Base-by-base conservation (phyloP, 495 filamentous ascomycete species). In the Xylaria telfairii region DNA sequence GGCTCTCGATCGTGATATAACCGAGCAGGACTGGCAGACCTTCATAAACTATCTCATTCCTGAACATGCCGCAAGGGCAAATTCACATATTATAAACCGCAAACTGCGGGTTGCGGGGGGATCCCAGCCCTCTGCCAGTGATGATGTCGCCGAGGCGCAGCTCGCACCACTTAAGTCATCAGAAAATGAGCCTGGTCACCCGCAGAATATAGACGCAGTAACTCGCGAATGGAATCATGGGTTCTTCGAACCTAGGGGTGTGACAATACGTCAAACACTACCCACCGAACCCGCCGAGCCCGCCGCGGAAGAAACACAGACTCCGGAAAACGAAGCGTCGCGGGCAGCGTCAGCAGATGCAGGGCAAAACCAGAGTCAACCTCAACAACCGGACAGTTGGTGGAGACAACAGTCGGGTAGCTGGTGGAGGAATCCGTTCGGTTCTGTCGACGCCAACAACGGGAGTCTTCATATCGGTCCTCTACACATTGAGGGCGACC, bases 181-280 rank as follows among this genome's bases (percentile, higher is more conserved):
- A 15, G 34, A 46, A 44, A 60, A 28, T 24, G 72, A 53, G n/a
- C 44, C 72, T 26, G 39, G 37, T 2, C 72, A 69, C 57, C 37
- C 24, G 7, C 60, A 63, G 15, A 63, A 76, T 42, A 44, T 80
- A 34, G 81, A 83, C 39, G 63, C 68, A 2, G 83, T 79, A 17
- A 79, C 82, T n/a, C 61, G 72, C 60, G 83, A 86, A 69, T 87
- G 86, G 86, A 87, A 87, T 54, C 76, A 82, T 4, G 80, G 83
- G 13, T 87, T 87, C 76, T 87, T 86, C 60, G 73, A 42, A 7
- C 84, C 82, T 21, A 72, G 85, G 37, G 79, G 83, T 21, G 71
- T 75, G 26, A 78, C 34, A 19, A 66, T 71, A 54, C 71, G 51
- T 32, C 57, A 24, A 12, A 12, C 26, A 17, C 21, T 47, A 2